Evolutionary conservation across 148 eudicot genomes (phyloP), one percentile per base, ranked within the genome.

Genomic region (Limonium bicolor): DNA sequence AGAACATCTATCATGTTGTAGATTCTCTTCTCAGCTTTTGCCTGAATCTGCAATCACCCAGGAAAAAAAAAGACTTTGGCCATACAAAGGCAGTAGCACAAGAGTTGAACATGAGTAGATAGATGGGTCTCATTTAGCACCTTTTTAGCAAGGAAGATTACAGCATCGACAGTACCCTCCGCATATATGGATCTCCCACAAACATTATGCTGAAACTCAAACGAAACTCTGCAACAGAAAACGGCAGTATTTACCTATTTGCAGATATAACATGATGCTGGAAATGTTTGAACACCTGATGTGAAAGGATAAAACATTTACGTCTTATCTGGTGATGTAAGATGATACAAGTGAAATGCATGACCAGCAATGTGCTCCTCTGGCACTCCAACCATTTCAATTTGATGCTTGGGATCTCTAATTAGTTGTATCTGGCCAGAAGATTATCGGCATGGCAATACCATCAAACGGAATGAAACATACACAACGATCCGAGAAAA

Each of bases 121-220:
- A n/a, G n/a, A n/a, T n/a, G n/a, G n/a, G n/a, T n/a, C n/a, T n/a
- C n/a, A n/a, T n/a, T n/a, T 7, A 54, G 44, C 56, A 88, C 94
- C 94, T 83, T 83, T 59, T 77, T 78, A n/a, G 90, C 83, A 18
- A 88, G 71, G 61, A 77, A 88, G 48, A 88, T 69, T 12, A 69
- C 67, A 20, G 96, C 96, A 74, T 88, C 96, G 38, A 88, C 77
- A 11, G 81, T 77, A 28, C 96, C 96, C 71, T 88, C 94, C 8
- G 96, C 96, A 45, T 88, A 88, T 55, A 88, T 80, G 26, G 96
- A 88, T 72, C 96, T 65, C 59, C 96, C 96, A 62, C 96, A 88
- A 29, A 88, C 96, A 48, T 83, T 79, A 54, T 87, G 94, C 63
- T 82, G 94, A 70, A 83, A 88, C 67, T 88, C 96, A 41, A 88